Base-by-base conservation (phyloP, 164 flowering plant species). In the Akebia trifoliata region DNA sequence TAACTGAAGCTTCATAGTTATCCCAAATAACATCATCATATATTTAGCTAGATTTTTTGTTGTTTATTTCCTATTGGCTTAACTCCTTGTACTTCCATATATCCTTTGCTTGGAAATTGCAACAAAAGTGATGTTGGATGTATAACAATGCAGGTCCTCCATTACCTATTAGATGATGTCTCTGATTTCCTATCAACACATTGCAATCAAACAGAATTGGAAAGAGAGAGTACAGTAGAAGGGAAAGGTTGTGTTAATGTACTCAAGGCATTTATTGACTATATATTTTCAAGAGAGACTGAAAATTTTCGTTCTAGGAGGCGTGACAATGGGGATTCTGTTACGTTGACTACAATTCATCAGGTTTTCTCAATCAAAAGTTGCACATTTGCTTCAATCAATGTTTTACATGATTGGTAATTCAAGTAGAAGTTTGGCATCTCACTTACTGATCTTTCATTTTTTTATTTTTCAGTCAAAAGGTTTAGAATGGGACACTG, bases 401-500 rank as follows among this genome's bases (percentile, higher is more conserved):
- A n/a, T n/a, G n/a, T n/a, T n/a, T n/a, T n/a, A n/a, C n/a, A n/a
- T n/a, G n/a, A n/a, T n/a, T n/a, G n/a, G n/a, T n/a, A n/a, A n/a
- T n/a, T n/a, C n/a, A n/a, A n/a, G n/a, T 36, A 28, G 6, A 20
- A 35, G 6, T 5, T 56, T 31, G 22, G 15, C 8, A 14, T 31
- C 6, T 42, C 8, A 11, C 11, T 10, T 10, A 36, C 53, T 25
- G 22, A 50, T 17, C 4, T 15, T 42, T 54, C 43, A 8, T 59
- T 44, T 22, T 32, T 55, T 46, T 26, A 20, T 10, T 38, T n/a
- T 69, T 76, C 82, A 92, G 98, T 89, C 98, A 42, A 92, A 92
- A 75, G 98, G 98, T 47, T 72, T 92, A 48, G 98, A 92, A 50
- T 92, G 98, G 98, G 98, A 92, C 60, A 70, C 74, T 49, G 98